These are phyloP conservation scores for Hansfordia pulvinata DNA, from an alignment of 2,329 filamentous ascomycete species.

Conservation along the genomic window DNA sequence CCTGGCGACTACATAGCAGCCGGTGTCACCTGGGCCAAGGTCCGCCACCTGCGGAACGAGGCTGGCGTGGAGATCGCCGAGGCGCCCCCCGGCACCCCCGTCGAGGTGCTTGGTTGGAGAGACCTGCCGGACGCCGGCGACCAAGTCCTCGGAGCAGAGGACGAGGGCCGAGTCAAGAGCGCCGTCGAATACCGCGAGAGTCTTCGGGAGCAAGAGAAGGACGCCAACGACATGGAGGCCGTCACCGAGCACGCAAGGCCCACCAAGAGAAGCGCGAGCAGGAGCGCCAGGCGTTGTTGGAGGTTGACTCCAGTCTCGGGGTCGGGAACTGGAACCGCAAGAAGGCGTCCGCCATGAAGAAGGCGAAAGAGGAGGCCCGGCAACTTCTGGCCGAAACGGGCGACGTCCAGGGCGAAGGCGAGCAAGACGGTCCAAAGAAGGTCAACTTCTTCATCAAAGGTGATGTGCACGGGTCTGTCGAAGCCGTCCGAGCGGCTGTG, in stretches of 20 bases:
- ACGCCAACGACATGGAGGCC: constrained; percentile 62
- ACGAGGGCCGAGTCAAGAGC: constrained; percentile 64
- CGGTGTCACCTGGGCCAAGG: constrained; percentile 74
- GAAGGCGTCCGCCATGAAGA: constrained; percentile 18
- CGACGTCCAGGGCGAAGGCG: constrained; percentile 15
- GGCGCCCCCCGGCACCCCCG: constrained; percentile 76
- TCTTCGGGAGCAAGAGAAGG: constrained; percentile 55
- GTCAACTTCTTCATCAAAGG: constrained; percentile 83
- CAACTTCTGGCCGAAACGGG: constrained; percentile 10
- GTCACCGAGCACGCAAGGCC: constrained; percentile 53
- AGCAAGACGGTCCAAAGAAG: constrained; percentile 29
- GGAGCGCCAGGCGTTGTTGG: constrained; percentile 34
- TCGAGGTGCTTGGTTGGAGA: constrained; percentile 91
- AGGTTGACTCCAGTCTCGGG: constrained; percentile 17
- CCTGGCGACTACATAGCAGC: constrained; percentile 76
- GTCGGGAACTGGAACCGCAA: constrained; percentile 10
- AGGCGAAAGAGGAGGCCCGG: constrained; percentile 16
- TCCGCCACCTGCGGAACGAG: constrained; percentile 78
- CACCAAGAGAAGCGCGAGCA: constrained; percentile 47
- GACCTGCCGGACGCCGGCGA: constrained; percentile 73
- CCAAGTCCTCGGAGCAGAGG: constrained; percentile 68
- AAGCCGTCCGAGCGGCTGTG: constrained; percentile 72
- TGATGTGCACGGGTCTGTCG: constrained; percentile 86
- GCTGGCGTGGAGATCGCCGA: constrained; percentile 57
- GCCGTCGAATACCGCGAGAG: constrained; percentile 68